These are phyloP conservation scores for Phyllostachys edulis DNA, from an alignment of 176 grass and related monocot species.

Conservation along the genomic window DNA sequence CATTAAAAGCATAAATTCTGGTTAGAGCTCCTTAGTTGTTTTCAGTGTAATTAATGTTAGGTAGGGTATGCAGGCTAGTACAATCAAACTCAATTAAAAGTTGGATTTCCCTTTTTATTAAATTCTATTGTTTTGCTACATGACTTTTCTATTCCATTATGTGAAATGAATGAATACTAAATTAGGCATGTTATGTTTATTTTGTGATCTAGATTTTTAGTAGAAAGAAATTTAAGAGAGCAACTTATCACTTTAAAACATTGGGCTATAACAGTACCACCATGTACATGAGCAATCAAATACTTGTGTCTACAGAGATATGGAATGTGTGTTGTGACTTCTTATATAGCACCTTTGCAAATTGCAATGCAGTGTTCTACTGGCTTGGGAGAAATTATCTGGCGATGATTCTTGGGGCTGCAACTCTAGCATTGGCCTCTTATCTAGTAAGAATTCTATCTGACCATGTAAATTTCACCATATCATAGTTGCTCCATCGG, in stretches of 20 bases:
- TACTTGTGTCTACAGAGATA: not conserved
- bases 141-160: not conserved
- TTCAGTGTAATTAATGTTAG: not conserved
- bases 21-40: not conserved
- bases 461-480: not conserved
- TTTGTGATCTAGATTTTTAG: not conserved
- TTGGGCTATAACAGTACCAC: not conserved
- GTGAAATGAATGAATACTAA: not conserved
- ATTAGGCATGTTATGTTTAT: not conserved
- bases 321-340: not conserved
- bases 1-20: not conserved
- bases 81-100: not conserved
- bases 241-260: not conserved
- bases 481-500: not conserved
- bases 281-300: constrained; percentile 4
- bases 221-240: not conserved
- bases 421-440: constrained; percentile 36
- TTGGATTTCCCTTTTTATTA: not conserved
- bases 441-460: constrained; percentile 70
- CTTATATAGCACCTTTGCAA: constrained; percentile 17
- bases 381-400: constrained; percentile 54
- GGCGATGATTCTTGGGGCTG: constrained; percentile 43
- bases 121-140: not conserved
- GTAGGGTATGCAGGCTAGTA: not conserved
- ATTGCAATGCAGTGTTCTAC: constrained; percentile 54